Conservation (phyloP, 2,329 filamentous ascomycete genomes). For the Pezicula carpinea region DNA sequence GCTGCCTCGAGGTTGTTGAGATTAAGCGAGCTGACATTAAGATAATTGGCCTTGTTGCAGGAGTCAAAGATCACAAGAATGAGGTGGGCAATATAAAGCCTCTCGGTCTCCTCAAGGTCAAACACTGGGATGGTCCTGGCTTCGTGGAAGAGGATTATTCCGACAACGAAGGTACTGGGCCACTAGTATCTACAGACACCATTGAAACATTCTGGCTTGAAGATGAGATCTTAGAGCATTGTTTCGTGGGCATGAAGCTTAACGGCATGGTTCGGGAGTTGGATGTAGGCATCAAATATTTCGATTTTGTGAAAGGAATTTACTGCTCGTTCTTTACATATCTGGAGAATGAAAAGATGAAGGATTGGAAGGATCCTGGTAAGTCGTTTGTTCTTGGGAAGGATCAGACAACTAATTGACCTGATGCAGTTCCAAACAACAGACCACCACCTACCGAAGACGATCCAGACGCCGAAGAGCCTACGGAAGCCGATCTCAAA, state of each 20-base stretch:
- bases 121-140: slow-evolving; percentile 35
- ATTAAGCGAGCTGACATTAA: slow-evolving; percentile 43
- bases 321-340: slow-evolving; percentile 60
- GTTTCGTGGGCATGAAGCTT: slow-evolving; percentile 63
- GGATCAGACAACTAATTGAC: slow-evolving; percentile 1
- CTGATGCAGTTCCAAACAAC: slow-evolving; percentile 18
- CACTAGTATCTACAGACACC: slow-evolving; percentile 19
- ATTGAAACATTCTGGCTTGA: slow-evolving; percentile 65
- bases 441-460: slow-evolving; percentile 26
- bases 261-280: slow-evolving; percentile 50
- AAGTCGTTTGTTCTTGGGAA: neutral
- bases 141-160: slow-evolving; percentile 19
- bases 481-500: neutral
- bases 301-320: slow-evolving; percentile 52
- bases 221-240: slow-evolving; percentile 47
- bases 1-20: slow-evolving; percentile 55
- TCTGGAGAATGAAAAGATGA: slow-evolving; percentile 66
- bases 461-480: slow-evolving; percentile 24
- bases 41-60: slow-evolving; percentile 38
- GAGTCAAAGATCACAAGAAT: slow-evolving; percentile 31
- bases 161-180: slow-evolving; percentile 20
- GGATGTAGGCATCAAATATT: slow-evolving; percentile 56
- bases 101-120: slow-evolving; percentile 41
- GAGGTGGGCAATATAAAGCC: slow-evolving; percentile 32
- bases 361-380: slow-evolving; percentile 55